These are phyloP conservation scores for Pseudofabraea citricarpa DNA, from an alignment of 2,329 filamentous ascomycete species.

Conservation along the genomic window DNA sequence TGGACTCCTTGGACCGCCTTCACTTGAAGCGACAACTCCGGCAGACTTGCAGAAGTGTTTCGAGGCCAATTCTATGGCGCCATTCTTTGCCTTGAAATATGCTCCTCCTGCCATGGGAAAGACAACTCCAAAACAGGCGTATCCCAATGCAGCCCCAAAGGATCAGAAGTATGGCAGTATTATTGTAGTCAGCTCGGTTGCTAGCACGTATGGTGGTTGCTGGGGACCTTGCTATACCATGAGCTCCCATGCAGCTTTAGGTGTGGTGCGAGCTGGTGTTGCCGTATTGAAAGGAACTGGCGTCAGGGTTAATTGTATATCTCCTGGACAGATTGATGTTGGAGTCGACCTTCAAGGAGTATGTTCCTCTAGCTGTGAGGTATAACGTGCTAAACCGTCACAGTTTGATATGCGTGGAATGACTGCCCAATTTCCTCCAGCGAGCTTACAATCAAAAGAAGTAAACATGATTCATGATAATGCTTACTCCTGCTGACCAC, in stretches of 20 bases:
- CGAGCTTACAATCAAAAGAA: conserved; percentile 44
- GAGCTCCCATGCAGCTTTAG: conserved; percentile 53
- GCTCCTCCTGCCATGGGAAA: conserved; percentile 60
- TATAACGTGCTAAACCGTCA: conserved; percentile 2
- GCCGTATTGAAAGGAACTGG: conserved; percentile 52
- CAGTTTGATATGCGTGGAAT: conserved; percentile 45
- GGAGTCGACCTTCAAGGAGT: conserved; percentile 39
- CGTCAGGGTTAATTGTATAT: conserved; percentile 52
- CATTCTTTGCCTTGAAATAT: conserved; percentile 62
- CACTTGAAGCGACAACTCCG: conserved; percentile 51
- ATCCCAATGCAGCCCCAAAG: conserved; percentile 58
- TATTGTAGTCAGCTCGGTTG: conserved; percentile 55
- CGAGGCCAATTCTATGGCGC: conserved; percentile 55
- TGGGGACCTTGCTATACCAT: conserved; percentile 60
- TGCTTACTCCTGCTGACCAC: background rate
- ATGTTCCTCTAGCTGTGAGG: conserved; percentile 22
- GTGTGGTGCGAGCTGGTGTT: conserved; percentile 55
- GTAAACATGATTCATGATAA: conserved; percentile 14
- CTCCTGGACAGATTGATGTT: conserved; percentile 35
- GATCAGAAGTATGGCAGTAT: conserved; percentile 56
- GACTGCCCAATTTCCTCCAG: conserved; percentile 49
- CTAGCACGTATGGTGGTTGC: conserved; percentile 51
- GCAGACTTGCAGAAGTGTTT: conserved; percentile 52
- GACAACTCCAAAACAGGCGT: conserved; percentile 46
- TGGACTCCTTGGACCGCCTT: conserved; percentile 51